A percentile compares a stretch with the other conserved stretches of the same genome.
These are phyloP conservation scores for Mitragyna speciosa DNA, from an alignment of 257 asterid species.

Conservation along the genomic window DNA sequence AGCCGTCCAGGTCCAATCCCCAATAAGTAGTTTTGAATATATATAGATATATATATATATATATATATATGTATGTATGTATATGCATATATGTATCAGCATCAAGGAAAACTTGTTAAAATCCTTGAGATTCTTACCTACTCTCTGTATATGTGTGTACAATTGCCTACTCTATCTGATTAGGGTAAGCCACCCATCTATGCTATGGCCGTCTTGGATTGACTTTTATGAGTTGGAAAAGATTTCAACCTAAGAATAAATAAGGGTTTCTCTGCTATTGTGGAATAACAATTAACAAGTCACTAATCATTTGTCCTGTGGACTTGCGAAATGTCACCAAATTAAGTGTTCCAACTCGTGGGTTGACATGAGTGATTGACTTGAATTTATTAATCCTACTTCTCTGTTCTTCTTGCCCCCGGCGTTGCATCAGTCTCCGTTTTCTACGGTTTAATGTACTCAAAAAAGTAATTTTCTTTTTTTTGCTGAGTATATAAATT, in stretches of 20 bases:
- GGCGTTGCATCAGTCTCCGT: not conserved
- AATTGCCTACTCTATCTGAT: not conserved
- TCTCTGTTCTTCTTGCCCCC: not conserved
- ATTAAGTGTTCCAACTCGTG: conserved; percentile 17
- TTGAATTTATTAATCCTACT: not conserved
- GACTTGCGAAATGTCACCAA: conserved; percentile 20
- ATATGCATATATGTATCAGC: no score
- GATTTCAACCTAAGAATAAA: conserved; percentile 27
- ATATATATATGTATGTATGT: no score
- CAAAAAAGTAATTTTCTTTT: not conserved
- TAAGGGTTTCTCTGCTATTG: conserved; percentile 15
- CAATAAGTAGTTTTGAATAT: not conserved
- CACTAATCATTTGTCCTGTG: conserved; percentile 31
- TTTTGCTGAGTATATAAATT: no score
- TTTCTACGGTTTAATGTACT: not conserved
- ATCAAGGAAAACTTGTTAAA: conserved; percentile 10
- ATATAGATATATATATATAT: no score
- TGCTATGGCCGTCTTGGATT: conserved; percentile 19
- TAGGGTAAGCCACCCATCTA: not conserved
- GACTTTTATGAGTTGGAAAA: conserved; percentile 33
- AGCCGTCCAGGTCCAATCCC: conserved; percentile 33
- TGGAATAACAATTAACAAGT: conserved; percentile 3
- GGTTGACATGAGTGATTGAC: conserved; percentile 23
- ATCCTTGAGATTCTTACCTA: conserved; percentile 2
- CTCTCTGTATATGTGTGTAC: conserved; percentile 4